Percentiles rank a stretch among this genome's conserved stretches.
Evolutionary conservation across 1,284 basidiomycete species (phyloP).

Genomic region (Leccinum pseudoinsigne): DNA sequence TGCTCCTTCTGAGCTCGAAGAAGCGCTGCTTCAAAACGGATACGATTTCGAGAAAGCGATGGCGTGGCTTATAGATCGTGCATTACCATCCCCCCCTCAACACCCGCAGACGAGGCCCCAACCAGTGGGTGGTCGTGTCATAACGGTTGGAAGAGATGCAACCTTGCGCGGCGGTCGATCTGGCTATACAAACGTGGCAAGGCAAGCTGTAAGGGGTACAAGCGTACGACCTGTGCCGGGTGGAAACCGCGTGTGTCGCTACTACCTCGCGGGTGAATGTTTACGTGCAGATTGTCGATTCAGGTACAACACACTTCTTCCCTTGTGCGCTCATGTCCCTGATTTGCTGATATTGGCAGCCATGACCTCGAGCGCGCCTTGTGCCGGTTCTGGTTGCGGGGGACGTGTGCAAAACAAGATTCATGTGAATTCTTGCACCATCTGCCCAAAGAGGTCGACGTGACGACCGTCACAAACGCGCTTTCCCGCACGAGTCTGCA

Average conservation of each 20-base stretch:
- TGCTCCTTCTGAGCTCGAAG: slow-evolving; percentile 89
- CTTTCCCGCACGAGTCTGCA: slow-evolving; percentile 70
- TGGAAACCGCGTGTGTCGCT: slow-evolving; percentile 83
- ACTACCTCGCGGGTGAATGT: slow-evolving; percentile 96
- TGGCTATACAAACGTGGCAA: slow-evolving; percentile 36
- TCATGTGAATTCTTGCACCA: slow-evolving; percentile 90
- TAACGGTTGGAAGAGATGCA: slow-evolving; percentile 58
- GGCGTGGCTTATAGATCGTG: slow-evolving; percentile 85
- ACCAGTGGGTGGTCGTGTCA: slow-evolving; percentile 61
- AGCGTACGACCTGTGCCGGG: slow-evolving; percentile 59
- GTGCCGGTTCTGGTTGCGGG: slow-evolving; percentile 97
- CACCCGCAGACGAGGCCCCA: slow-evolving; percentile 53
- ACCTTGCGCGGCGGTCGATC: slow-evolving; percentile 46
- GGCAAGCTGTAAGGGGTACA: slow-evolving; percentile 46
- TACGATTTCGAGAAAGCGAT: slow-evolving; percentile 97
- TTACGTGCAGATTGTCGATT: slow-evolving; percentile 96
- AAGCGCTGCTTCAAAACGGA: slow-evolving; percentile 83
- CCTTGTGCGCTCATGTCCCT: slow-evolving; percentile 9
- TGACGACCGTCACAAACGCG: slow-evolving; percentile 65
- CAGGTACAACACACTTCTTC: slow-evolving; percentile 55
- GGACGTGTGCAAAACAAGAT: slow-evolving; percentile 94
- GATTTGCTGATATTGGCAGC: slow-evolving; percentile 39
- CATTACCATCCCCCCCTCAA: slow-evolving; percentile 46
- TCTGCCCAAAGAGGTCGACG: slow-evolving; percentile 78
- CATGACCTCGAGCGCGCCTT: slow-evolving; percentile 92